phyloP scores from a whole-genome alignment of 805 yeast genomes.

The Lipomyces orientalis region DNA sequence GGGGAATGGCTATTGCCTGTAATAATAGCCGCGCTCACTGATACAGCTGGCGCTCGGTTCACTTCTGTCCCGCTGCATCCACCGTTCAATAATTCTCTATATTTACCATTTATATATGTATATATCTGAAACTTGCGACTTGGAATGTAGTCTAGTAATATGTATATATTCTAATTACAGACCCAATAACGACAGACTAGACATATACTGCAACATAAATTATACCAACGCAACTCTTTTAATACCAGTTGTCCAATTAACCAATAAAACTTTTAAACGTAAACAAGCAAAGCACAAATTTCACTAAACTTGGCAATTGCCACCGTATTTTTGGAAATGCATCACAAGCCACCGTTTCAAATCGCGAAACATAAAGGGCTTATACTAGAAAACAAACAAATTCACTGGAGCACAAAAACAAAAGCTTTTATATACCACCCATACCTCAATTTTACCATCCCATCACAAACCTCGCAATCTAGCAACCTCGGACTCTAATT shows the following conservation, averaged over 20 bases:
- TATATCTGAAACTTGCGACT: too few species aligned
- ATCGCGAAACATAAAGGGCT: constrained; percentile 3
- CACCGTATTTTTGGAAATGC: background rate
- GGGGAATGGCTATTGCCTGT: too few species aligned
- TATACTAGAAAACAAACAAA: background rate
- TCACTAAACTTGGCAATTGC: background rate
- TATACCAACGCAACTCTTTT: background rate
- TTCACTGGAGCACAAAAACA: background rate
- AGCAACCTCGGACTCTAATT: constrained; percentile 29
- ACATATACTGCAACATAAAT: background rate
- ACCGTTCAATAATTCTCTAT: too few species aligned
- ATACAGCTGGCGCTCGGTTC: too few species aligned
- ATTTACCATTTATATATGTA: too few species aligned
- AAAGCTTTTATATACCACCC: background rate
- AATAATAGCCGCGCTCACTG: too few species aligned
- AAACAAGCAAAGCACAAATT: background rate
- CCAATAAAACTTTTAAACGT: background rate
- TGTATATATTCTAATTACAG: background rate
- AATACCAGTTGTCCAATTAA: background rate
- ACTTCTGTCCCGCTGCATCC: too few species aligned
- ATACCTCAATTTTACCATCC: background rate
- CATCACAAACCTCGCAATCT: constrained; percentile 16
- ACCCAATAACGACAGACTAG: background rate
- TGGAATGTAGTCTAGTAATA: background rate
- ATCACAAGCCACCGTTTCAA: background rate